Percentiles rank a stretch among this genome's conserved stretches.
These are phyloP conservation scores for Evernia prunastri DNA, from an alignment of 495 filamentous ascomycete genomes.

Conservation along the genomic window DNA sequence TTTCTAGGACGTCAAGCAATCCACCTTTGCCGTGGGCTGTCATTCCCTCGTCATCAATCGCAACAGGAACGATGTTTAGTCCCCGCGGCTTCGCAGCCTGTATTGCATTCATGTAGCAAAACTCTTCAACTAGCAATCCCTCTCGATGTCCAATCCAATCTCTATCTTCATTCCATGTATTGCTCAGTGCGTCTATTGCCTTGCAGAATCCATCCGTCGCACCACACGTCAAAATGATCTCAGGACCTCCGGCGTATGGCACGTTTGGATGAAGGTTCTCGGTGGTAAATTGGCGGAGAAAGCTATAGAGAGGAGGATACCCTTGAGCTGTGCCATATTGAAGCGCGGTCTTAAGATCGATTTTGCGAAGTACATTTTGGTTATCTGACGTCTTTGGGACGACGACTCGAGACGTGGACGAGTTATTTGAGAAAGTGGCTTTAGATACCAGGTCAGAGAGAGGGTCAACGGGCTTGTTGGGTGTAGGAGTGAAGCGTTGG, in stretches of 20 bases:
- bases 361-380: slow-evolving; percentile 52
- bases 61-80: slow-evolving; percentile 62
- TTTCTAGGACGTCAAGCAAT: slow-evolving; percentile 67
- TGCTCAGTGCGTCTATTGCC: slow-evolving; percentile 61
- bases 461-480: slow-evolving; percentile 47
- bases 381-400: slow-evolving; percentile 61
- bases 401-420: slow-evolving; percentile 45
- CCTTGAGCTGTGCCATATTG: slow-evolving; percentile 81
- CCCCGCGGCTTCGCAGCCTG: slow-evolving; percentile 61
- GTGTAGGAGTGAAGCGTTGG: slow-evolving; percentile 62
- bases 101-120: slow-evolving; percentile 68
- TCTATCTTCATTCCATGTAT: slow-evolving; percentile 62
- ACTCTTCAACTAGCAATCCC: slow-evolving; percentile 69
- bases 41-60: slow-evolving; percentile 77
- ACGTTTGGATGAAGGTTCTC: slow-evolving; percentile 73
- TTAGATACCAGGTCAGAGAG: slow-evolving; percentile 27
- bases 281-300: slow-evolving; percentile 68
- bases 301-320: slow-evolving; percentile 66
- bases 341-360: slow-evolving; percentile 74
- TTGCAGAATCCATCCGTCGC: slow-evolving; percentile 81
- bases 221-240: slow-evolving; percentile 70
- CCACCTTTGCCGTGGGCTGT: slow-evolving; percentile 56
- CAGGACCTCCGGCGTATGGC: slow-evolving; percentile 69
- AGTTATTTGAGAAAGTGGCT: slow-evolving; percentile 28
- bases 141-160: slow-evolving; percentile 62